These are phyloP conservation scores for Spergularia bocconei DNA, from an alignment of 148 eudicot genomes.

Conservation along the genomic window DNA sequence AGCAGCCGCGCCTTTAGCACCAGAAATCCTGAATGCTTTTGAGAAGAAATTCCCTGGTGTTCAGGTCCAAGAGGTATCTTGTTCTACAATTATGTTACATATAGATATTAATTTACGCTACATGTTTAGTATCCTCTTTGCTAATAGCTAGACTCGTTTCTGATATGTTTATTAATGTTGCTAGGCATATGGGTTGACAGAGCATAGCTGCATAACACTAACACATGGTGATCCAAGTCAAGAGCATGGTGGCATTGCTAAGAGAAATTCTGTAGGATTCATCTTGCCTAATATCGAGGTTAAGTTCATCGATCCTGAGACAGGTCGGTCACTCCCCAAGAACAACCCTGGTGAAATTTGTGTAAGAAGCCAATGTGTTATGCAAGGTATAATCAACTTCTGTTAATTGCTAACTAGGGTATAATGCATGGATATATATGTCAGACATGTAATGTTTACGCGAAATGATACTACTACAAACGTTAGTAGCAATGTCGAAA, in stretches of 20 bases:
- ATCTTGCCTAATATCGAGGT: slow-evolving; percentile 84
- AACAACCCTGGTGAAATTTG: slow-evolving; percentile 83
- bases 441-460: no score
- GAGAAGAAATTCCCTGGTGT: slow-evolving; percentile 80
- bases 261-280: slow-evolving; percentile 88
- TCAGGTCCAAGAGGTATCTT: slow-evolving; percentile 73
- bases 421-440: no score
- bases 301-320: slow-evolving; percentile 78
- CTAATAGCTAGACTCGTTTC: no score
- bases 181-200: slow-evolving; percentile 95
- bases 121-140: no score
- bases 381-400: slow-evolving; percentile 57
- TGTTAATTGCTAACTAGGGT: neutral
- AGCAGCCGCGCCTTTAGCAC: slow-evolving; percentile 96
- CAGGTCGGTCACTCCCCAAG: slow-evolving; percentile 60
- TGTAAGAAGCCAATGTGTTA: slow-evolving; percentile 87
- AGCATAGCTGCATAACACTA: slow-evolving; percentile 92
- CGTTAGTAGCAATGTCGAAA: neutral
- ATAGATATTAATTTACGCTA: no score
- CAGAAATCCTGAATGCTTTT: slow-evolving; percentile 68
- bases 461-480: neutral
- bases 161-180: neutral
- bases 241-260: slow-evolving; percentile 55
- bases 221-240: slow-evolving; percentile 65
- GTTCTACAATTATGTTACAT: neutral